Base-by-base conservation (phyloP, 345 rosid genomes). In the Citrus hindsii region DNA sequence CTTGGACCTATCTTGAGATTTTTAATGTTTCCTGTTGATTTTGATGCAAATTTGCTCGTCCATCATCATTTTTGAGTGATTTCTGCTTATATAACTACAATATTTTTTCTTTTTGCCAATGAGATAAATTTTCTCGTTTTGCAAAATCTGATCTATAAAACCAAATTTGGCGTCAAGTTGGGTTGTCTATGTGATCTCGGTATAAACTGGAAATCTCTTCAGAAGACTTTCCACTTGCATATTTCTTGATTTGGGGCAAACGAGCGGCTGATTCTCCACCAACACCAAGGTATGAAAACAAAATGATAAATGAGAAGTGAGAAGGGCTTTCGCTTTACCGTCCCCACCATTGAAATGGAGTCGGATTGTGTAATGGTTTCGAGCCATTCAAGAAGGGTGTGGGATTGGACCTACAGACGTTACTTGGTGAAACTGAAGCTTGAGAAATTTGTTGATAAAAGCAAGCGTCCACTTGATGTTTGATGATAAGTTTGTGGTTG, bases 401-500 rank as follows among this genome's bases (percentile, higher is more conserved):
- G 72, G 64, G 22, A 42, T 18, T 22, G 59, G 74, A 65, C 81
- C 71, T 58, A 24, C 63, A 16, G 28, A 27, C 14, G 67, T 37
- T 4, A 40, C 16, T 3, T 4, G 38, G 28, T 10, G 59, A 28
- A 46, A 46, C 8, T 42, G 28, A 75, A 42, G 61, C 27, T 16
- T 74, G 4, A 60, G 55, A 21, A 30, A 48, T 76, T 66, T 63
- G 55, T 51, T 83, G 79, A 42, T 13, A 67, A 0, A 0, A 14
- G 51, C 16, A 46, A 24, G 72, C 37, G 73, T 53, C 84, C 60
- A 27, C 69, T 71, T 73, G 16, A 38, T 58, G 63, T 33, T 9
- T 46, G 51, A 53, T 28, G 40, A 59, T 67, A 56, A 55, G 65
- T 82, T 59, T 70, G 85, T 76, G 86, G 86, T 77, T 32, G 84